These are phyloP conservation scores for Beauveria scarabaeidicola DNA, from an alignment of 2,329 filamentous ascomycete species.

Conservation along the genomic window DNA sequence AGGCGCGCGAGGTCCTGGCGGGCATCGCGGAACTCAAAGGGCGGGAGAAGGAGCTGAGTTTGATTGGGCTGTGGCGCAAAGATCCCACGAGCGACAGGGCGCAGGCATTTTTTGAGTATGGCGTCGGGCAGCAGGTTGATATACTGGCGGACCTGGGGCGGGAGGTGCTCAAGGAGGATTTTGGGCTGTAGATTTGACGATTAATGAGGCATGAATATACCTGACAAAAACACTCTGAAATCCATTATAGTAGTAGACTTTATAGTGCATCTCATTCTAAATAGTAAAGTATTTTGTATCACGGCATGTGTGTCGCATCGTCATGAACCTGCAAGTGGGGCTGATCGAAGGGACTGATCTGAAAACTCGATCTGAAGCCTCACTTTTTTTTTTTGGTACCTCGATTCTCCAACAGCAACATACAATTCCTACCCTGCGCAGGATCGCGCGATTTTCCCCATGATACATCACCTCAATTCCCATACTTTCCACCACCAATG, in stretches of 20 bases:
- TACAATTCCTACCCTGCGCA: not conserved
- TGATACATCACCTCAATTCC: not conserved
- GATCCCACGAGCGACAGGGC: slow-evolving; percentile 32
- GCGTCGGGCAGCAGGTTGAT: slow-evolving; percentile 39
- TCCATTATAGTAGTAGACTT: not conserved
- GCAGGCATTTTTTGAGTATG: slow-evolving; percentile 39
- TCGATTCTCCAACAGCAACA: not conserved
- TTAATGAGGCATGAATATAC: not conserved
- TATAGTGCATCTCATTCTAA: not conserved
- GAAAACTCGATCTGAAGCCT: not conserved
- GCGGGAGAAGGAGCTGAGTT: slow-evolving; percentile 33
- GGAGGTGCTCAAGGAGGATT: slow-evolving; percentile 9
- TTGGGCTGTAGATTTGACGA: not conserved
- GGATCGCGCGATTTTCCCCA: not conserved
- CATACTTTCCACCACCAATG: slow-evolving; percentile 5
- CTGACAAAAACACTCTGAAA: not conserved
- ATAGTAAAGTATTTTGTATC: not conserved
- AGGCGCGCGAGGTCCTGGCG: slow-evolving; percentile 38
- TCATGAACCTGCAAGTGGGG: not conserved
- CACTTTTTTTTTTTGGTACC: not conserved
- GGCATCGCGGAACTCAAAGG: slow-evolving; percentile 40
- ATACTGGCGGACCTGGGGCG: slow-evolving; percentile 38
- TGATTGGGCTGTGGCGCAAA: slow-evolving; percentile 36
- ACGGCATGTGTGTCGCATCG: not conserved
- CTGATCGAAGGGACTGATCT: not conserved